Evolutionary conservation across 352 stramenopile genomes (phyloP), one percentile per base, ranked within the genome.

Genomic region (Peronospora farinosa): DNA sequence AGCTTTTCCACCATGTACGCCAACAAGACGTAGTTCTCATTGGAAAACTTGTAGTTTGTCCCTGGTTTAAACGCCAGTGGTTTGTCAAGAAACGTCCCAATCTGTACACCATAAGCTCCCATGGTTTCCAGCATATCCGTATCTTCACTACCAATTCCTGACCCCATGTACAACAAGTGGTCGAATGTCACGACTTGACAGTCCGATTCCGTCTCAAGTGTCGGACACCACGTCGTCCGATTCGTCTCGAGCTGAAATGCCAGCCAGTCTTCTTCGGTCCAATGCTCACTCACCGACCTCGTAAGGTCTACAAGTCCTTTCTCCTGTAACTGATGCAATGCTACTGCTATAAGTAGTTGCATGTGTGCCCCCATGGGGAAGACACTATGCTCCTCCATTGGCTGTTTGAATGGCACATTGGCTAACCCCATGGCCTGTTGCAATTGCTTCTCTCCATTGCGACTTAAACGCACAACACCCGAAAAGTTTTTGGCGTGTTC

Each of bases 1-100:
- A 86, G 37, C 44, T 74, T 82, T 54, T 86, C 75, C 38, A 86
- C 60, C 59, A 86, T 63, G 51, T 83, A 86, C 15, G 71, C 63
- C 12, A 84, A 47, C 28, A 86, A 11, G 39, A 83, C 60, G 33
- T 76, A 83, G 51, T 84, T 84, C 13, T 70, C 54, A 43, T 83
- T 65, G 1, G 69, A 33, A 42, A 81, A 79, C 37, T 54, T 54
- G 43, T 78, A 86, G 41, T 69, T 73, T 16, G 68, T 74, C 0
- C 65, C 75, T 2, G 75, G 75, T 5, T 49, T 50, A 25, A 86
- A 86, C 25, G 63, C 63, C 28, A 86, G 60, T 19, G 70, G 73
- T 3, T 58, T 55, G 21, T 83, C 67, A 54, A 86, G 72, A 41
- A 83, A 84, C 16, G 38, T 25, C 2, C 63, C 70, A 8, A 84